Conservation (phyloP, 1,284 basidiomycete genomes). For the Trichosporon sp. region DNA sequence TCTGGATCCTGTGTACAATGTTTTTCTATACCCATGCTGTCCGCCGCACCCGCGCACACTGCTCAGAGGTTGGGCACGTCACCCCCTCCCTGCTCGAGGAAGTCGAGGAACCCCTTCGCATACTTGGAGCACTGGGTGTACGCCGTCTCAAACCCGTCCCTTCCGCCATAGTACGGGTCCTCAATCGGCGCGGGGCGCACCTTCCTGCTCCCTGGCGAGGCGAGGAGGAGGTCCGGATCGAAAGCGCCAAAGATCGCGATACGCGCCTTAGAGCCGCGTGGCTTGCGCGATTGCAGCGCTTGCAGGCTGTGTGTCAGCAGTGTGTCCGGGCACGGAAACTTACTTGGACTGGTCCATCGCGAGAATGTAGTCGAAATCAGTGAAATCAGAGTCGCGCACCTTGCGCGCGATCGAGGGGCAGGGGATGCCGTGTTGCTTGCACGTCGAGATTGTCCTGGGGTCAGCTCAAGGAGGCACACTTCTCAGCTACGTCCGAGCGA, state of each 20-base stretch:
- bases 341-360: slow-evolving; percentile 54
- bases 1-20: not conserved
- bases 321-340: too few relatives aligned
- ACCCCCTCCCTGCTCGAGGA: slow-evolving; percentile 39
- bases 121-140: slow-evolving; percentile 58
- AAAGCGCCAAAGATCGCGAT: slow-evolving; percentile 50
- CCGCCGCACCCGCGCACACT: too few relatives aligned
- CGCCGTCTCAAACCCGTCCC: slow-evolving; percentile 56
- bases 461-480: slow-evolving; percentile 17
- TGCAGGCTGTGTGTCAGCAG: slow-evolving; percentile 41
- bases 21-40: not conserved
- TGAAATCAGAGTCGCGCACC: slow-evolving; percentile 52
- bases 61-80: slow-evolving; percentile 29
- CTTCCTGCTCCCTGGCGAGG: slow-evolving; percentile 31
- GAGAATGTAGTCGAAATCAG: slow-evolving; percentile 58
- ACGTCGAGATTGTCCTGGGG: slow-evolving; percentile 55
- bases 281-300: slow-evolving; percentile 51
- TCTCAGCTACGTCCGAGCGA: too few relatives aligned
- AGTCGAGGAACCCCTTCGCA: slow-evolving; percentile 52
- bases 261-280: slow-evolving; percentile 39
- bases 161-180: slow-evolving; percentile 58
- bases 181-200: slow-evolving; percentile 36
- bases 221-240: slow-evolving; percentile 37
- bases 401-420: slow-evolving; percentile 55
- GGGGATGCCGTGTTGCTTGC: slow-evolving; percentile 53